Evolutionary conservation across 129 eudicot species (phyloP), one percentile per base, ranked within the genome.

Genomic region (Centrapalus pauciflorus): DNA sequence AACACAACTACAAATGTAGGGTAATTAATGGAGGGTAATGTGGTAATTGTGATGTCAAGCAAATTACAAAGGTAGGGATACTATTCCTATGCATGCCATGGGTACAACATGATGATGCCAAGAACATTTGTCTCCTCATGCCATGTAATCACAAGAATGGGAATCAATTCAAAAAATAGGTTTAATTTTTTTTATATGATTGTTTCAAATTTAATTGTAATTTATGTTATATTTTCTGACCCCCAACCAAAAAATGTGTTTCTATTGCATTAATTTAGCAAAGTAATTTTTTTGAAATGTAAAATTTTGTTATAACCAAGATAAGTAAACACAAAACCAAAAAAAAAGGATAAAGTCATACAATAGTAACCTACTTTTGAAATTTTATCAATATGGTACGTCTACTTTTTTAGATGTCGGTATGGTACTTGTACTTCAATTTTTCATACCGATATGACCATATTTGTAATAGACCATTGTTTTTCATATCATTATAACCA

Each of bases 91-190:
- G 69, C 79, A 75, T 75, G 79, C 74, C 68, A 74, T 45, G 61
- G 79, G 13, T 37, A 58, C 68, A 75, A 57, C 63, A 75, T 75
- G 74, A 75, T 66, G 74, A 57, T 20, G 74, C 73, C 62, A 66
- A 74, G 40, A 30, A 35, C 27, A 74, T 56, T 66, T 74, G 79
- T 75, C 79, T 67, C 61, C 74, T 66, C 46, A 67, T 67, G 71
- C 26, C 74, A 75, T 57, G 62, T 75, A 75, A 75, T 48, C 68
- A 66, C 74, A 75, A 75, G 55, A 75, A 75, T 57, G 68, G 30
- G 79, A 37, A 75, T 75, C 69, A 57, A 75, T 46, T 57, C 61
- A 66, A 30, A 17, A 56, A 25, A 6, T 11, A 13, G 8, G 2
- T 69, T 10, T 0, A 49, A 49, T 12, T 5, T 48, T 17, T 16